Conservation (phyloP, 1,139 yeast genomes). For the Kazachstania sp. region DNA sequence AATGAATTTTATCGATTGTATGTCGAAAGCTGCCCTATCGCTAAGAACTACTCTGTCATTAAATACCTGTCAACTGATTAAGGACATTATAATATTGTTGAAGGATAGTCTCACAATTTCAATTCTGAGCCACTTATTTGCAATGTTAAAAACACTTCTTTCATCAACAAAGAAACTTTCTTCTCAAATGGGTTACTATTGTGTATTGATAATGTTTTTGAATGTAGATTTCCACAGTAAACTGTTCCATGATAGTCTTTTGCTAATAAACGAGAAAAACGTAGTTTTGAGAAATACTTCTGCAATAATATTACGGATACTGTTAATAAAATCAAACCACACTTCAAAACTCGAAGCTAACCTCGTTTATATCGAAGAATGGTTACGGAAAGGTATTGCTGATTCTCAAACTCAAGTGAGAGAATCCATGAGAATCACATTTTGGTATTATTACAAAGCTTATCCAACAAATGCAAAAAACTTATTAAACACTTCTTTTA, state of each 20-base stretch:
- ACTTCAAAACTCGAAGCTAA: constrained; percentile 33
- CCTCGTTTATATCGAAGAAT: constrained; percentile 43
- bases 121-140: constrained; percentile 53
- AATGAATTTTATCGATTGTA: constrained; percentile 44
- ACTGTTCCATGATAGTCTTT: constrained; percentile 43
- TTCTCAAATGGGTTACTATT: constrained; percentile 62
- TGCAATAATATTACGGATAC: constrained; percentile 60
- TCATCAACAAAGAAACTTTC: constrained; percentile 75
- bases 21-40: constrained; percentile 61
- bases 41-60: constrained; percentile 76
- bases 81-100: constrained; percentile 54
- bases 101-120: constrained; percentile 43
- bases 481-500: constrained; percentile 34
- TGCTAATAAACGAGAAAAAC: constrained; percentile 58
- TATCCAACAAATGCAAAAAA: constrained; percentile 40
- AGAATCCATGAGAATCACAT: constrained; percentile 63
- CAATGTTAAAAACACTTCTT: constrained; percentile 52
- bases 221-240: constrained; percentile 49
- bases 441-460: constrained; percentile 54
- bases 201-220: constrained; percentile 49
- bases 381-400: constrained; percentile 51
- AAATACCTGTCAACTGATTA: constrained; percentile 70
- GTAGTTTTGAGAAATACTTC: constrained; percentile 62
- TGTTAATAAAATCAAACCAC: constrained; percentile 41
- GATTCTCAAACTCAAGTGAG: constrained; percentile 82